Conservation (phyloP, 2,329 filamentous ascomycete genomes). For the Calonectria henricotiae region DNA sequence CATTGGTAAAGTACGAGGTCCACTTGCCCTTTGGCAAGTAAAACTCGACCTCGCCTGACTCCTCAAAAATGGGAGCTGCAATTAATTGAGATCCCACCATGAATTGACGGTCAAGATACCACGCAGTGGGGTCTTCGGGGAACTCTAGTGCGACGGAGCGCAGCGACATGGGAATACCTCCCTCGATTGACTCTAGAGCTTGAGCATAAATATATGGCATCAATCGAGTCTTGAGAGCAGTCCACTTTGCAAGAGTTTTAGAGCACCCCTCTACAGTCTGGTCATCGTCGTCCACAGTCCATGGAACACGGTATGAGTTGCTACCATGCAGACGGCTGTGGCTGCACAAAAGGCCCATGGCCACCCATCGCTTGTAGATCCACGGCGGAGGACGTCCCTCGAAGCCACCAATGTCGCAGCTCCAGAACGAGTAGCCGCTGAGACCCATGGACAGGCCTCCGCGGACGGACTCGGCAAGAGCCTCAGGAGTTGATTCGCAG, state of each 20-base stretch:
- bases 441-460: constrained; percentile 77
- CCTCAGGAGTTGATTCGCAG: constrained; percentile 82
- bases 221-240: constrained; percentile 67
- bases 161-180: constrained; percentile 75
- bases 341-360: constrained; percentile 80
- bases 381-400: constrained; percentile 78
- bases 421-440: constrained; percentile 79
- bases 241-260: constrained; percentile 65
- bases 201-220: constrained; percentile 70
- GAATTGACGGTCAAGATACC: constrained; percentile 80
- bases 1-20: constrained; percentile 67
- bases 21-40: constrained; percentile 71
- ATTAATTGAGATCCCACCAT: constrained; percentile 79
- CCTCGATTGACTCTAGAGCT: constrained; percentile 60
- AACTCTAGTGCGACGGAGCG: constrained; percentile 80
- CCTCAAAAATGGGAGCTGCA: constrained; percentile 76
- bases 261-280: constrained; percentile 70
- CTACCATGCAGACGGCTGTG: constrained; percentile 82
- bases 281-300: constrained; percentile 79
- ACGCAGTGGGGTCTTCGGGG: constrained; percentile 78
- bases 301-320: constrained; percentile 81
- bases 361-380: constrained; percentile 85
- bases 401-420: constrained; percentile 81
- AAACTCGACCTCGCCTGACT: constrained; percentile 76
- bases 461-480: constrained; percentile 80